Base-by-base conservation (phyloP, 371 early-diverging fungal species). In the Mortierella sp. region DNA sequence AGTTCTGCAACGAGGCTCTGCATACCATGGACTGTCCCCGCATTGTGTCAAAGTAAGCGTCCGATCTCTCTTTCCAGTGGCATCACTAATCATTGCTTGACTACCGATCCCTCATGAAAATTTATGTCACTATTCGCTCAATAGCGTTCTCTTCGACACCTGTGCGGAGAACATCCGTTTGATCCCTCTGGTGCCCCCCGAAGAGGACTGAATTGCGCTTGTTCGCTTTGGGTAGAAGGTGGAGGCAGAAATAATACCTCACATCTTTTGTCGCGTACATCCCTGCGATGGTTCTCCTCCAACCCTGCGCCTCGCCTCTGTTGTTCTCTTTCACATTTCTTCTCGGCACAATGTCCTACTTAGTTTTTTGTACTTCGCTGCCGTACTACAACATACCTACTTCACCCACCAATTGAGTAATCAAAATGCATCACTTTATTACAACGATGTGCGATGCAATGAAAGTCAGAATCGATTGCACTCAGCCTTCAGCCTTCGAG, bases 91-190 rank as follows among this genome's bases (percentile, higher is more conserved):
- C 58, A 60, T 4, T 29, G 18, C 14, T 35, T 4, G 29, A 18
- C 29, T 32, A 60, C 12, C 11, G 18, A n/a, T 21, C 65, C 21
- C 18, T 35, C 21, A 63, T 63, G 16, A 14, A 24, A 41, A 1
- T 18, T 41, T 27, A 3, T 56, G 10, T 16, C n/a, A 24, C 27
- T 8, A 6, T 35, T 72, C 41, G 58, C 44, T 8, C 38, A 2
- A 38, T 41, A 78, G 74, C 55, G 46, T 78, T 38, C 79, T 74
- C 8, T 54, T 78, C 55, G 74, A 58, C 12, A 78, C 74, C 6
- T 63, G 51, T n/a, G 48, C 21, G 10, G 71, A 58, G 46, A 58
- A 71, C 4, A 71, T 71, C 71, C 32, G 60, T 12, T 29, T 29
- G 14, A 27, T 60, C 32, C 32, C 29, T 60, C 29, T 29, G 29